phyloP scores from a whole-genome alignment of 2,329 filamentous ascomycete genomes.

The Ophiostoma tasmaniense region DNA sequence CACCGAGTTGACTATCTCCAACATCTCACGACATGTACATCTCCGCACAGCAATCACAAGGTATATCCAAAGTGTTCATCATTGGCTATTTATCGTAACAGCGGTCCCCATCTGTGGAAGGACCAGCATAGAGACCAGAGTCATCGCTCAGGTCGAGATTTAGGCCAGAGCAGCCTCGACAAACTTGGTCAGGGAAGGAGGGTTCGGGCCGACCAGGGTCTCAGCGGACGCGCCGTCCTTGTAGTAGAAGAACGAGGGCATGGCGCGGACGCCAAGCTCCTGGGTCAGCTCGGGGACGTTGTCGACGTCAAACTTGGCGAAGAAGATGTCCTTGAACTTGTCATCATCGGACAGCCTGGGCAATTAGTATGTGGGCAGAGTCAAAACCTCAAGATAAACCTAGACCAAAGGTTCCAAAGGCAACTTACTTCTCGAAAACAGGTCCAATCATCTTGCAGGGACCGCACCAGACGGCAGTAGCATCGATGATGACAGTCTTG shows the following conservation, averaged over 20 bases:
- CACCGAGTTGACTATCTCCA: not conserved
- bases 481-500: slow-evolving; percentile 67
- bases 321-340: slow-evolving; percentile 47
- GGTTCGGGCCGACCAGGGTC: slow-evolving; percentile 75
- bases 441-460: slow-evolving; percentile 90
- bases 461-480: slow-evolving; percentile 84
- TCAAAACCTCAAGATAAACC: too few relatives aligned
- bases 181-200: slow-evolving; percentile 28
- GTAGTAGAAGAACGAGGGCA: slow-evolving; percentile 88
- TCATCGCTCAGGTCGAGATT: not conserved
- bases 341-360: slow-evolving; percentile 47
- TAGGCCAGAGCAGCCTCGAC: slow-evolving; percentile 3
- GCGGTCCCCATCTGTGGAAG: not conserved
- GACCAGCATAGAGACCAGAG: not conserved
- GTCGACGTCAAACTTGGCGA: slow-evolving; percentile 90
- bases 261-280: slow-evolving; percentile 74
- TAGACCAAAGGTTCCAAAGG: not conserved
- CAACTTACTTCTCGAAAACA: slow-evolving; percentile 54
- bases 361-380: not conserved
- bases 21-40: not conserved
- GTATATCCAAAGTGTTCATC: not conserved
- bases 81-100: not conserved
- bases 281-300: slow-evolving; percentile 64
- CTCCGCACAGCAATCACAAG: not conserved
- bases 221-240: slow-evolving; percentile 64